Conservation (phyloP, 1,284 basidiomycete species). For the Ganoderma multipileum region DNA sequence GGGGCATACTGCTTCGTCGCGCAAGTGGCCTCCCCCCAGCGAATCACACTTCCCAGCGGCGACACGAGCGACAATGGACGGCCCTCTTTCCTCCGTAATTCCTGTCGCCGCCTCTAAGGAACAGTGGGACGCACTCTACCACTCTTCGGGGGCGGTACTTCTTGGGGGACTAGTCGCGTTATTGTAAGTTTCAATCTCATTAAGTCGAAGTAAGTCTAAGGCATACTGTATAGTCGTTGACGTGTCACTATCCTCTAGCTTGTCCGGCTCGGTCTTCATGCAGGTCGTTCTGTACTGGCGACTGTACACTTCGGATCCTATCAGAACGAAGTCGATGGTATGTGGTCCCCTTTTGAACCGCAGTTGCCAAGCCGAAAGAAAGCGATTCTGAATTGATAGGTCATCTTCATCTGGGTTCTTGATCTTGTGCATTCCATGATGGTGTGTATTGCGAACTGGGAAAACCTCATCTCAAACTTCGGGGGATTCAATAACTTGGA, state of each 20-base stretch:
- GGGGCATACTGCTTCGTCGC: not conserved
- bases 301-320: constrained; percentile 11
- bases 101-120: not conserved
- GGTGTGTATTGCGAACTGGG: constrained; percentile 24
- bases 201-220: not conserved
- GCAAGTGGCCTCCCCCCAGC: not conserved
- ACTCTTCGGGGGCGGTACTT: constrained; percentile 19
- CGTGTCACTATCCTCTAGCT: not conserved
- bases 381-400: not conserved
- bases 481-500: constrained; percentile 14
- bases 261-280: constrained; percentile 20
- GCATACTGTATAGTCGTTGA: not conserved
- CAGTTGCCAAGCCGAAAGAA: not conserved
- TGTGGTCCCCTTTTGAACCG: not conserved
- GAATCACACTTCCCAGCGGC: not conserved
- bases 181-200: constrained; percentile 17
- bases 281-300: constrained; percentile 17
- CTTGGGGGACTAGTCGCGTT: constrained; percentile 20
- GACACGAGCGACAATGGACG: not conserved
- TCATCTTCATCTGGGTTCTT: constrained; percentile 18
- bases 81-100: not conserved
- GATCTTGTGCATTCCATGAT: constrained; percentile 22
- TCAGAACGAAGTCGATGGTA: constrained; percentile 15
- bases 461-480: constrained; percentile 20
- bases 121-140: not conserved